Base-by-base conservation (phyloP, 306 rosid genomes). In the Vicia faba region DNA sequence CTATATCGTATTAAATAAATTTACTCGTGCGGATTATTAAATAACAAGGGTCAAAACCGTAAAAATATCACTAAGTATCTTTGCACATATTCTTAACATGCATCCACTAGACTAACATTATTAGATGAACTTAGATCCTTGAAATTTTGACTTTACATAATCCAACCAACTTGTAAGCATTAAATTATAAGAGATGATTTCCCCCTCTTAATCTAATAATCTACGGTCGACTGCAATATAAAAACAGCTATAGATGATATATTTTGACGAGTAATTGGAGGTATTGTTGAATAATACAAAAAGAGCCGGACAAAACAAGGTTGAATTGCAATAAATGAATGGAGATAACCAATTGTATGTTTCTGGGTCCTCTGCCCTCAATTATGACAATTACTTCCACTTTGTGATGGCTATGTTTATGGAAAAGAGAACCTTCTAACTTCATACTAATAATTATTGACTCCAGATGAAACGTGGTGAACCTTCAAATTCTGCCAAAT, bases 381-480 rank as follows among this genome's bases (percentile, higher is more conserved):
- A 69, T 75, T 68, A 82, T 83, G 82, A 23, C 53, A 71, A 14
- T 39, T n/a, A 48, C 44, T 61, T 29, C 18, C 60, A 66, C 53
- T 48, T 36, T 60, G 68, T 69, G 72, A 77, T 74, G 18, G 39
- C 49, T 38, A 59, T 80, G 73, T 65, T 72, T 84, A 19, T 69
- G 75, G 87, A 65, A 73, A 84, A 60, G 39, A 75, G 85, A 64
- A 57, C 73, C 60, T 57, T 77, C 36, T 4, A 51, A 51, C 58
- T 16, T 76, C 62, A 13, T 49, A 33, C 23, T 20, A 20, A 33
- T 31, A 41, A 73, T 56, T 39, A 54, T 33, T 23, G 54, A 19
- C 23, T 9, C 58, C 33, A 33, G 31, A 74, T 41, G 45, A 62
- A 45, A 35, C 35, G 15, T 23, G 40, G 41, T 45, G 51, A 39